phyloP scores from a whole-genome alignment of 371 early-diverging fungal species.

The Mucor mucedo region DNA sequence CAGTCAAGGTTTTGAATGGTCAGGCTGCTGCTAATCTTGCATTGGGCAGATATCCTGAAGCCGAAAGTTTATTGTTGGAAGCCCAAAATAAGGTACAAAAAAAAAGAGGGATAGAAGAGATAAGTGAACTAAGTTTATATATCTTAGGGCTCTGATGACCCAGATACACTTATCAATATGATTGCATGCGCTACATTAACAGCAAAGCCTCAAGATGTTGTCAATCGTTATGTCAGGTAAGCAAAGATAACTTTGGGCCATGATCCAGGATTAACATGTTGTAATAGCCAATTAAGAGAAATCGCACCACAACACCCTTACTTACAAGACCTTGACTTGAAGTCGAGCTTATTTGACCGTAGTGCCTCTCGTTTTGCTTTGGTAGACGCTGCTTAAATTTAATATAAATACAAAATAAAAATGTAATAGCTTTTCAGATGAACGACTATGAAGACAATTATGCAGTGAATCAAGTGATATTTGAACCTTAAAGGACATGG shows the following conservation, averaged over 20 bases:
- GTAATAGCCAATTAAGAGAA: slow-evolving; percentile 77
- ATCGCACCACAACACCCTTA: slow-evolving; percentile 83
- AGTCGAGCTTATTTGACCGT: slow-evolving; percentile 85
- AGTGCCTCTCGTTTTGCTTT: slow-evolving; percentile 48
- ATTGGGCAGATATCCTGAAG: slow-evolving; percentile 84
- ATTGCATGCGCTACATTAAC: slow-evolving; percentile 71
- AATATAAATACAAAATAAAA: background rate
- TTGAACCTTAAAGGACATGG: no score
- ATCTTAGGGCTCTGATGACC: slow-evolving; percentile 70
- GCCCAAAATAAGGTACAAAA: slow-evolving; percentile 72
- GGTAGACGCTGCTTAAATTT: slow-evolving; percentile 39
- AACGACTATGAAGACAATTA: no score
- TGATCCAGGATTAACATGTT: background rate
- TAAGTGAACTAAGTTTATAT: background rate
- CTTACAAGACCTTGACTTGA: slow-evolving; percentile 76
- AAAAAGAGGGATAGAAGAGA: background rate
- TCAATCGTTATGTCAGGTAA: slow-evolving; percentile 71
- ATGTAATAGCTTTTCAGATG: background rate
- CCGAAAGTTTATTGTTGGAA: slow-evolving; percentile 81
- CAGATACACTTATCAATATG: slow-evolving; percentile 90
- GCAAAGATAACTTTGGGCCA: background rate
- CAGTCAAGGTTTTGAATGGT: slow-evolving; percentile 77
- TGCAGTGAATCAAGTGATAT: no score
- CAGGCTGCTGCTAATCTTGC: slow-evolving; percentile 89
- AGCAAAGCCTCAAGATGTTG: slow-evolving; percentile 74